Evolutionary conservation across 768 basidiomycete genomes (phyloP).

Genomic region (Serendipita sp.): DNA sequence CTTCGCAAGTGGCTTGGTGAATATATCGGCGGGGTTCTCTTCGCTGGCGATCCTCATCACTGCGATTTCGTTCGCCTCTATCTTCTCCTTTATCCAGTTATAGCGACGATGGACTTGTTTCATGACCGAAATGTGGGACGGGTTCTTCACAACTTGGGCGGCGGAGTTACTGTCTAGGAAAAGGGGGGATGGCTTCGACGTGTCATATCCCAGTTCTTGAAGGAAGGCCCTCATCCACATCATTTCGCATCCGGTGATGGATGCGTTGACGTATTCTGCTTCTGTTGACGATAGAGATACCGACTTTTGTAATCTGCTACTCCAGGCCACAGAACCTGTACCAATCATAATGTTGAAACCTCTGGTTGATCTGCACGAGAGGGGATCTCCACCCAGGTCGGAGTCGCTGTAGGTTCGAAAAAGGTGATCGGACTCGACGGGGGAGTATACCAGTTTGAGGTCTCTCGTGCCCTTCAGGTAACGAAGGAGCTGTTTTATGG

Average conservation of each 20-base stretch:
- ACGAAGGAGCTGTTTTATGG: no score
- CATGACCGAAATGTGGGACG: conserved; percentile 13
- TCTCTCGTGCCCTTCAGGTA: background rate
- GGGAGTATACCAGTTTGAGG: background rate
- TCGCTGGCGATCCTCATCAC: conserved; percentile 10
- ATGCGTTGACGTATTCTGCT: no score
- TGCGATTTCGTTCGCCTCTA: conserved; percentile 8
- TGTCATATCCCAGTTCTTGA: background rate
- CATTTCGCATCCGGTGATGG: conserved; percentile 1
- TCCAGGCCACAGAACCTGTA: conserved; percentile 13
- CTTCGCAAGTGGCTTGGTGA: conserved; percentile 12
- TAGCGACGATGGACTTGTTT: background rate
- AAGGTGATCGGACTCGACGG: background rate
- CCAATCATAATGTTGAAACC: conserved; percentile 11
- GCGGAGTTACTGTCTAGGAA: background rate
- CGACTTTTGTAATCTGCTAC: conserved; percentile 10
- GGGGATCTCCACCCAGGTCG: conserved; percentile 15
- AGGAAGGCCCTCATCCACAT: conserved; percentile 8
- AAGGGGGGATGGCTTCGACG: background rate
- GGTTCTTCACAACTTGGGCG: background rate
- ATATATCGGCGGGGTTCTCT: conserved; percentile 13
- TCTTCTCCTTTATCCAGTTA: no score
- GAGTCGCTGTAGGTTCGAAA: conserved; percentile 17
- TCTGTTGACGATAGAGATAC: no score
- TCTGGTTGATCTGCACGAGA: conserved; percentile 7